Base-by-base conservation (phyloP, 441 rosid genomes). In the Biscutella laevigata region DNA sequence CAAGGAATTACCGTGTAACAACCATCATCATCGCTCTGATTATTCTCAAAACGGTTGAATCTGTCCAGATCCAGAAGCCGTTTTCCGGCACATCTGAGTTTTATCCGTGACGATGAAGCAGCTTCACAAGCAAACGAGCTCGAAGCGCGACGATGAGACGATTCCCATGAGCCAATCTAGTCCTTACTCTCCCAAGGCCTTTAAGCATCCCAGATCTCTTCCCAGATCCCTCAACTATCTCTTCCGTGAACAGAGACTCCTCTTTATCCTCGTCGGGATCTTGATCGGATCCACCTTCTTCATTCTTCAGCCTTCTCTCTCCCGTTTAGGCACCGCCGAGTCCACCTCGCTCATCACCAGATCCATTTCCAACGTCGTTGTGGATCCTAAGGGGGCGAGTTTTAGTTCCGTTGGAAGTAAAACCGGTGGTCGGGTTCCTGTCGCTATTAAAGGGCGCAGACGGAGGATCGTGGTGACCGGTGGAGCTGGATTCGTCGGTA, bases 401-500 rank as follows among this genome's bases (percentile, higher is more conserved):
- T 65, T 66, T 6, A 44, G 50, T 14, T 48, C 11, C 44, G 54
- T 53, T 14, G 61, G 53, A 8, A 63, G 38, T 2, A 61, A 29
- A 39, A 57, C 52, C 38, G n/a, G n/a, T n/a, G 80, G 79, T 3
- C 78, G 98, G 17, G 77, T 84, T 5, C 94, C 98, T 3, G 92
- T 70, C 1, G 84, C 74, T 47, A 70, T 90, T 38, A 77, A 74
- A 34, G 75, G 78, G 14, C 68, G 77, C 45, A 77, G 86, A 46
- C 32, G 67, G 78, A 78, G 96, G 58, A 80, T 90, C 44, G 96
- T 87, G 11, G 96, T 90, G 10, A 90, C 95, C 0, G 98, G 98
- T 7, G 96, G 98, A 41, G 92, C 95, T 12, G 98, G 98, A 20
- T 90, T 90, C 62, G 98, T 90, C 0, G 98, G 98, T 48, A 90